phyloP scores from a whole-genome alignment of 805 yeast genomes.

The Yamadazyma tumulicola region DNA sequence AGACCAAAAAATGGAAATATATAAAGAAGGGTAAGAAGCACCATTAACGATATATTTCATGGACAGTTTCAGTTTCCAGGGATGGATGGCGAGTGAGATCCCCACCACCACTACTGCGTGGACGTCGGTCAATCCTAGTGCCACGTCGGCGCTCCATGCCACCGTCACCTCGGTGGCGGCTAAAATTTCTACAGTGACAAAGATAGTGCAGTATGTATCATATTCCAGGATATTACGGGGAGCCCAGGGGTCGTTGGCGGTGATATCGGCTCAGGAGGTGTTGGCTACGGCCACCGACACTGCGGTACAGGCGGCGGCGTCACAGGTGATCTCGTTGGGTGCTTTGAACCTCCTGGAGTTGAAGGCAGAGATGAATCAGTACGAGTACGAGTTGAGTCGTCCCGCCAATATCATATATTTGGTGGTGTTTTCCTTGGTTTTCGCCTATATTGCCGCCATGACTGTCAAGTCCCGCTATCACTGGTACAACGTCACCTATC shows the following conservation, averaged over 20 bases:
- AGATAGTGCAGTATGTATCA: constrained; percentile 14
- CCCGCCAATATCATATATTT: constrained; percentile 33
- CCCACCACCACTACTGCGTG: constrained; percentile 8
- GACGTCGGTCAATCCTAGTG: constrained; percentile 12
- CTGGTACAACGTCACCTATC: constrained; percentile 38
- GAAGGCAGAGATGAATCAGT: constrained; percentile 26
- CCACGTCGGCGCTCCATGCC: constrained; percentile 5
- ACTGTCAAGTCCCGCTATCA: constrained; percentile 29
- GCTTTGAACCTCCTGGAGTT: constrained; percentile 30
- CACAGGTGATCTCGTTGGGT: constrained; percentile 30
- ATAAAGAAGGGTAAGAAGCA: too few relatives aligned
- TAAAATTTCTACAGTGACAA: neutral
- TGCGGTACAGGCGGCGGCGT: constrained; percentile 23
- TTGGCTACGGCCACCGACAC: constrained; percentile 37
- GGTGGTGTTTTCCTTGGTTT: constrained; percentile 22
- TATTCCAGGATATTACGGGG: constrained; percentile 27
- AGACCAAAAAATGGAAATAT: too few relatives aligned
- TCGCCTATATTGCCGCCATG: constrained; percentile 25
- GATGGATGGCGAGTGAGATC: constrained; percentile 10
- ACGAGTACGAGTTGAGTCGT: constrained; percentile 19
- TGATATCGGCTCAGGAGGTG: constrained; percentile 32
- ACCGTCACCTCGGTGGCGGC: constrained; percentile 7
- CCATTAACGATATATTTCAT: too few relatives aligned
- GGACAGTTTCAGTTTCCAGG: constrained; percentile 4
- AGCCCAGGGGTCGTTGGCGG: constrained; percentile 34